Conservation (phyloP, 352 stramenopile genomes). For the Globisporangium lucens region DNA sequence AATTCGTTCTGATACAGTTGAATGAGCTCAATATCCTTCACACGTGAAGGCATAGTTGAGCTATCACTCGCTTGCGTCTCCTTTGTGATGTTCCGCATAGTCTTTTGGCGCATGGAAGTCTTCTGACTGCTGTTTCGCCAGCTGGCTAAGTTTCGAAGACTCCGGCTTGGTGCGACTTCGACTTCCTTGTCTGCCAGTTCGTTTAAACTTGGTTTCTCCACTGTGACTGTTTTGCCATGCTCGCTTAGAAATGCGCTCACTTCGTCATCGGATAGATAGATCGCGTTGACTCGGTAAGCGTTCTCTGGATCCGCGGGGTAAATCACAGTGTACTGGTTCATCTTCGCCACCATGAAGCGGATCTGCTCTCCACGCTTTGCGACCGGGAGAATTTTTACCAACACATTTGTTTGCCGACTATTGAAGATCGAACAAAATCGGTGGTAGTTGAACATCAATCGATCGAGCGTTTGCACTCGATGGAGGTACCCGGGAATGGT, state of each 20-base stretch:
- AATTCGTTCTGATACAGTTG: constrained; percentile 50
- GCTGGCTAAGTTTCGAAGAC: constrained; percentile 11
- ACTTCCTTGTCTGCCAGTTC: not conserved
- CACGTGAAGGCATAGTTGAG: not conserved
- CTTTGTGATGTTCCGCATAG: not conserved
- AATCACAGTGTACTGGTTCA: constrained; percentile 56
- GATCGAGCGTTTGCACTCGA: constrained; percentile 52
- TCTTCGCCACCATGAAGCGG: constrained; percentile 46
- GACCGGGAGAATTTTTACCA: constrained; percentile 42
- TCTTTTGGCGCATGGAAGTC: constrained; percentile 24
- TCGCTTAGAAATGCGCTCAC: constrained; percentile 23
- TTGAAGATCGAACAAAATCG: constrained; percentile 71
- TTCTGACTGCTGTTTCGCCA: constrained; percentile 25
- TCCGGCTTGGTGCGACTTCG: not conserved
- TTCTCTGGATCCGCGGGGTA: constrained; percentile 28
- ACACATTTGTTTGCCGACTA: constrained; percentile 43
- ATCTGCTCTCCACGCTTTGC: constrained; percentile 54
- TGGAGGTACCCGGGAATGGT: constrained; percentile 53
- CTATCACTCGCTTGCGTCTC: not conserved
- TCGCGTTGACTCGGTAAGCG: constrained; percentile 36
- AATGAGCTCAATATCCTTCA: constrained; percentile 17
- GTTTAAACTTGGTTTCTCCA: not conserved
- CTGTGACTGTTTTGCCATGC: not conserved
- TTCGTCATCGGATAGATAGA: constrained; percentile 65
- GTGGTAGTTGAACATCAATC: constrained; percentile 67